Evolutionary conservation across 2,329 filamentous ascomycete species (phyloP), one percentile per base, ranked within the genome.

Genomic region (Myriosclerotinia curreyana): DNA sequence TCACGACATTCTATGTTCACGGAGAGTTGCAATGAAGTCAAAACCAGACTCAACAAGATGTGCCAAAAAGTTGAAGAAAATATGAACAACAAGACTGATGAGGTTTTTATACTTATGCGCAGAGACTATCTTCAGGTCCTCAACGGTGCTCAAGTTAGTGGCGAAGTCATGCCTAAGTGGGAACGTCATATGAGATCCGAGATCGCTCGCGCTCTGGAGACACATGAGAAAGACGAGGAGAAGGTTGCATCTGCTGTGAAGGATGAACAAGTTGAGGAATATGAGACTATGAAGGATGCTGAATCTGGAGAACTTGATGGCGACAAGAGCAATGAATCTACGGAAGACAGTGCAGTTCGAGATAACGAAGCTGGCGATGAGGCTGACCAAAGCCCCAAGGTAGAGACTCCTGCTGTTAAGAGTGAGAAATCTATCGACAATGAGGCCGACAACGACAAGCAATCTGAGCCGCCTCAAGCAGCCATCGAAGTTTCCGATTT

Each of bases 1-100:
- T 60, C 72, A 5, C 77, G 79, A 2, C 66, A 75, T 14, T 69
- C 66, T 1, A 86, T 86, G 83, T 86, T 86, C 69, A 66, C 69
- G 2, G 67, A 76, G 5, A 80, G 81, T 0, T 77, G 77, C 0
- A 64, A 77, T 1, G 73, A 74, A 4, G 80, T 84, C 11, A 75
- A 75, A 54, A 58, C 66, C 0, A 73, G 74, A 14, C 74, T 86
- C 1, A 66, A 75, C 0, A 46, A 61, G 1, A 79, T 84, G 74
- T 69, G 67, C 49, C 59, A 63, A 12, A 34, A 62, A 9, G 69
- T 74, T 12, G 70, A 74, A 60, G 56, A 67, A 20, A 55, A 38
- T 2, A 71, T 76, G 68, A 54, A 67, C 6, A 67, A 71, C 15
- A 71, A 72, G 36, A 65, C 70, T 1, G 74, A 76, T 46, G 71